These are phyloP conservation scores for Heliamphora exappendiculata DNA, from an alignment of 148 eudicot genomes.

Conservation along the genomic window DNA sequence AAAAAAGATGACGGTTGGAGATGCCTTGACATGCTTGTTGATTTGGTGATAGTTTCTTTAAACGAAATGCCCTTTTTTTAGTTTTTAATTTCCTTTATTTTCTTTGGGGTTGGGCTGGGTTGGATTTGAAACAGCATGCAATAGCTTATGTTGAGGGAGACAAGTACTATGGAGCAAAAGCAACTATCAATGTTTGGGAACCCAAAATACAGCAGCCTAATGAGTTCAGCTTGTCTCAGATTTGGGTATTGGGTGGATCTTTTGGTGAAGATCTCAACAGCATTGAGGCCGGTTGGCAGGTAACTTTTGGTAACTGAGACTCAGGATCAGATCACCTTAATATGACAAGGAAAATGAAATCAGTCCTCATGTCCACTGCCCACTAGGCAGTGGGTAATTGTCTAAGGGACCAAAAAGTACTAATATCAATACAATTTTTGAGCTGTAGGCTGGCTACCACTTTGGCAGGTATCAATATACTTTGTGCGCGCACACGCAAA, in stretches of 20 bases:
- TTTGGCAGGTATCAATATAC: too few relatives aligned
- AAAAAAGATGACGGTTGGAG: too few relatives aligned
- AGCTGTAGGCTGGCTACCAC: too few relatives aligned
- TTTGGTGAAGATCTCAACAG: conserved; percentile 97
- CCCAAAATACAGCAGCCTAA: conserved; percentile 87
- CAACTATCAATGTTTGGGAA: conserved; percentile 96
- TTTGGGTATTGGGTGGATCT: conserved; percentile 93
- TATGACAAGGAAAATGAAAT: too few relatives aligned
- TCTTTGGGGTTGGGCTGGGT: not conserved
- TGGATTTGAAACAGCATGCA: conserved; percentile 55
- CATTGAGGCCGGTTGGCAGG: conserved; percentile 99
- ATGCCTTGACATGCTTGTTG: too few relatives aligned
- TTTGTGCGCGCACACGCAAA: too few relatives aligned
- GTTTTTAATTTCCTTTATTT: not conserved
- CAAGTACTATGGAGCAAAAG: conserved; percentile 88
- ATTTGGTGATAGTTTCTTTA: conserved; percentile 1
- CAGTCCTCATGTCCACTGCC: too few relatives aligned
- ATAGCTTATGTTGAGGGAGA: conserved; percentile 97
- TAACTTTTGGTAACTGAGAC: conserved; percentile 11
- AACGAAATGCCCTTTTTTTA: not conserved
- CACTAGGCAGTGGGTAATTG: too few relatives aligned
- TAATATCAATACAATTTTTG: too few relatives aligned
- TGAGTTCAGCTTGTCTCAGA: conserved; percentile 93
- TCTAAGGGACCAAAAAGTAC: too few relatives aligned
- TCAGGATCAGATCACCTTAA: not conserved